phyloP scores from a whole-genome alignment of 2,329 filamentous ascomycete species.

The Penicillium sp. region DNA sequence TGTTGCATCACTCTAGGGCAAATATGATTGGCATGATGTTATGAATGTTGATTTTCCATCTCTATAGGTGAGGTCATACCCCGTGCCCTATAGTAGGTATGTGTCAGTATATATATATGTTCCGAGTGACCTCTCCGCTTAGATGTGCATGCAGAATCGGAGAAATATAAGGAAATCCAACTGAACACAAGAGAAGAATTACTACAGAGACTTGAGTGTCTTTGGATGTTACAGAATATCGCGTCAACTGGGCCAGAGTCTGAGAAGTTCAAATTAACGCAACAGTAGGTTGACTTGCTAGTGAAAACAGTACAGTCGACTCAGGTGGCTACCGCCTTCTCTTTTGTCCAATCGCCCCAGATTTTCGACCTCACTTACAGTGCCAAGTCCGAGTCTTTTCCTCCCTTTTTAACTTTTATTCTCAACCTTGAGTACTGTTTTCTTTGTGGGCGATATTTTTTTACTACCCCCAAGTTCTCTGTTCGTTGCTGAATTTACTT shows the following conservation, averaged over 20 bases:
- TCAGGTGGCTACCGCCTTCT: not conserved
- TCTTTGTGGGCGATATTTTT: not conserved
- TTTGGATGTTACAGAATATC: too few species aligned
- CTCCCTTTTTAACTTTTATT: not conserved
- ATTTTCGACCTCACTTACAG: not conserved
- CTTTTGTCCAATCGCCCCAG: not conserved
- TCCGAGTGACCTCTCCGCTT: not conserved
- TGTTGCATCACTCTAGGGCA: not conserved
- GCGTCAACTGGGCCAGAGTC: too few species aligned
- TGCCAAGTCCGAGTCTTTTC: not conserved
- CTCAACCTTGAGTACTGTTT: not conserved
- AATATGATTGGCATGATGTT: not conserved
- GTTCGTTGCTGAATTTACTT: not conserved
- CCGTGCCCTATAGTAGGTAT: not conserved
- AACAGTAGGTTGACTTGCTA: too few species aligned
- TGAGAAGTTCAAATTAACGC: too few species aligned
- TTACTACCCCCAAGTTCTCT: not conserved
- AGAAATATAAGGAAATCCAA: too few species aligned
- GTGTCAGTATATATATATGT: not conserved
- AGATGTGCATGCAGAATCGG: too few species aligned
- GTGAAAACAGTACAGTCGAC: not conserved
- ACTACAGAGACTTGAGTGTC: too few species aligned
- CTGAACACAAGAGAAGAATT: too few species aligned
- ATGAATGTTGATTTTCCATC: not conserved
- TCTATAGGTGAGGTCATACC: not conserved